These are phyloP conservation scores for Tilletiaria anomala DNA, from an alignment of 1,284 basidiomycete species.

Conservation along the genomic window DNA sequence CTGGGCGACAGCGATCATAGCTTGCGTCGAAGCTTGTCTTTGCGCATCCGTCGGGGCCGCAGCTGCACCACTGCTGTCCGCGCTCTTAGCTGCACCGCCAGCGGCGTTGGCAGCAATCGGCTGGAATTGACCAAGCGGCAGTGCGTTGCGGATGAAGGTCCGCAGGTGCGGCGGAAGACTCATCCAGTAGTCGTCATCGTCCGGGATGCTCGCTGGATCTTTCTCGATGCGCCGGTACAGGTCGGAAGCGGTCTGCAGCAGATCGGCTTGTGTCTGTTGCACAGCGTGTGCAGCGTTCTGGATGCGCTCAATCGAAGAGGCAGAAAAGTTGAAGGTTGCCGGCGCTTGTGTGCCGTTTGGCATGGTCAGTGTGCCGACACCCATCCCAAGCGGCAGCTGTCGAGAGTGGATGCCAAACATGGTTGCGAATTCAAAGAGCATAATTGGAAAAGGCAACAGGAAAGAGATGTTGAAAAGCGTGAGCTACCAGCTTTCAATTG, in stretches of 20 bases:
- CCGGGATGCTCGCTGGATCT: constrained; percentile 35
- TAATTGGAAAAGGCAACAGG: too few species aligned
- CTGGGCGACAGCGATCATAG: constrained; percentile 39
- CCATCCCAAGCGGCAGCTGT: background rate
- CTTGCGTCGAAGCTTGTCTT: constrained; percentile 30
- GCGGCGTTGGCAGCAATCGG: constrained; percentile 13
- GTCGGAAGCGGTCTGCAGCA: constrained; percentile 34
- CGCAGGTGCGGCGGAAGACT: constrained; percentile 47
- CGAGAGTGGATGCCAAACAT: constrained; percentile 2
- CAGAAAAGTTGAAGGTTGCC: background rate
- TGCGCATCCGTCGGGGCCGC: background rate
- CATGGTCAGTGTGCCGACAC: background rate
- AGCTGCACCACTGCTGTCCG: background rate
- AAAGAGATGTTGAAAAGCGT: too few species aligned
- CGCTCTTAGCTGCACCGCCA: background rate
- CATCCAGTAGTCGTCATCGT: constrained; percentile 50
- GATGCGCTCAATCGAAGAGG: background rate
- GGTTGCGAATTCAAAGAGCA: constrained; percentile 1
- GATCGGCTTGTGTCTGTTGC: constrained; percentile 34
- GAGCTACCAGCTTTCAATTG: too few species aligned
- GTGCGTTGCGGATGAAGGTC: constrained; percentile 48
- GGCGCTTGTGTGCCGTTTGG: constrained; percentile 1
- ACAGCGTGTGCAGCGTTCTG: constrained; percentile 8
- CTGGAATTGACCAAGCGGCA: constrained; percentile 42
- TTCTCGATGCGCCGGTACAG: constrained; percentile 37